phyloP scores from a whole-genome alignment of 192 early-diverging fungal genomes.

The Coemansia umbellata region DNA sequence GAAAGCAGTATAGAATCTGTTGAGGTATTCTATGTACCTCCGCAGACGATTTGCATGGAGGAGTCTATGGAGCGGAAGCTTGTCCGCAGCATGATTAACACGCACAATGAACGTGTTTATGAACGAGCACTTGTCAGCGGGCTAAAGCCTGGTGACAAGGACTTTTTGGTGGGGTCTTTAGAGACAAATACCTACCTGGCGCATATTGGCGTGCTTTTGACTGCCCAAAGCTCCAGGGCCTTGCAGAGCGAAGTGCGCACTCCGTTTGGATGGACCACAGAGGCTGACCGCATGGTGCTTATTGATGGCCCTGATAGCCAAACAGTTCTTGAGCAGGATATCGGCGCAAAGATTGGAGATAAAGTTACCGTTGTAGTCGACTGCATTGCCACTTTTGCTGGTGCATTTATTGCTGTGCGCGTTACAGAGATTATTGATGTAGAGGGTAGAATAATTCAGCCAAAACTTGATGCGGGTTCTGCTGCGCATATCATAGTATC shows the following conservation, averaged over 20 bases:
- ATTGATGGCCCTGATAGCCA: conserved; percentile 2
- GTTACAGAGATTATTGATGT: conserved; percentile 11
- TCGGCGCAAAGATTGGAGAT: conserved; percentile 31
- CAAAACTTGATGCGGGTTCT: neutral
- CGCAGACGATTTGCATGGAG: conserved; percentile 44
- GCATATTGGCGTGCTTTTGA: conserved; percentile 20
- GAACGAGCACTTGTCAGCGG: neutral
- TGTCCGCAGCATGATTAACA: conserved; percentile 25
- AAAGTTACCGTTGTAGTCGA: conserved; percentile 33
- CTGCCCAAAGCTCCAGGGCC: conserved; percentile 4
- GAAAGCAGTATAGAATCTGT: conserved; percentile 16
- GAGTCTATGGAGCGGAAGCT: conserved; percentile 30
- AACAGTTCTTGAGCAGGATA: neutral
- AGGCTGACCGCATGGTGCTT: conserved; percentile 26
- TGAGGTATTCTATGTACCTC: conserved; percentile 36
- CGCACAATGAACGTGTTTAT: conserved; percentile 37
- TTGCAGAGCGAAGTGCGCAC: conserved; percentile 28
- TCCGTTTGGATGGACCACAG: conserved; percentile 21
- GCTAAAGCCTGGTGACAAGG: neutral
- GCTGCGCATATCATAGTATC: conserved; percentile 36
- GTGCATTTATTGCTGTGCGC: conserved; percentile 28
- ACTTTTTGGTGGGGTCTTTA: conserved; percentile 27
- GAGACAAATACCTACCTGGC: conserved; percentile 10
- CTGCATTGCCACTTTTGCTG: conserved; percentile 19
- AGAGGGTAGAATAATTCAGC: neutral